Base-by-base conservation (phyloP, 352 stramenopile species). In the Pythium sp. region DNA sequence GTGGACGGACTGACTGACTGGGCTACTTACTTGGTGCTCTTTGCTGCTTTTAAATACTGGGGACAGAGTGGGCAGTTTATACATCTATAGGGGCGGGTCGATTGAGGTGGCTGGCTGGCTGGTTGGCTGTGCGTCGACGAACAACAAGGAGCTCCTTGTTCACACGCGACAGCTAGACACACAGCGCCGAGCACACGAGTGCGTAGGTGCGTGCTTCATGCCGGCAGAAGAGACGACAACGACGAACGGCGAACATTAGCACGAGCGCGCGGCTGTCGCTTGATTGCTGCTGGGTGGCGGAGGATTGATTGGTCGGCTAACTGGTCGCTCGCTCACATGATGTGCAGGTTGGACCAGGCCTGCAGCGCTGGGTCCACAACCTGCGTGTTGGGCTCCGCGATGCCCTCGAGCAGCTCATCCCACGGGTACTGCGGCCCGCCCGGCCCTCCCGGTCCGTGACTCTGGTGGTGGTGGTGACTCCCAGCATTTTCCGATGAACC, bases 371-470 rank as follows among this genome's bases (percentile, higher is more conserved):
- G 77, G 51, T 92, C 81, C 41, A 85, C 72, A 43, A 75, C 70
- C 49, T 84, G 76, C 24, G 72, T 28, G 24, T 66, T 67, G 24
- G 77, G 76, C 58, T 83, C 75, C 4, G 83, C 80, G 70, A 94
- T 90, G 55, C 87, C 87, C 34, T 93, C 87, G 7, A 94, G 69
- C 41, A 94, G 76, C 58, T 88, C 84, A 36, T 93, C 87, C 87
- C 87, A 94, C 24, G 84, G 77, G 47, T 71, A 68, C 41, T 58
- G 57, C 14, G 32, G 43, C 2, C 60, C 60, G 11, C 22, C 60
- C 8, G 43, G 41, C n/a, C 15, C 57, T 30, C 32, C 55, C 24
- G 53, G 26, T 24, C 38, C 30, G 28, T 59, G 54, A 1, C 43
- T 32, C 20, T 38, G 55, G 8, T 61, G 63, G 1, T 70, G 57